Percentiles rank a stretch among this genome's conserved stretches.
These are phyloP conservation scores for Heterobasidion occidentale DNA, from an alignment of 1,284 basidiomycete genomes.

Conservation along the genomic window DNA sequence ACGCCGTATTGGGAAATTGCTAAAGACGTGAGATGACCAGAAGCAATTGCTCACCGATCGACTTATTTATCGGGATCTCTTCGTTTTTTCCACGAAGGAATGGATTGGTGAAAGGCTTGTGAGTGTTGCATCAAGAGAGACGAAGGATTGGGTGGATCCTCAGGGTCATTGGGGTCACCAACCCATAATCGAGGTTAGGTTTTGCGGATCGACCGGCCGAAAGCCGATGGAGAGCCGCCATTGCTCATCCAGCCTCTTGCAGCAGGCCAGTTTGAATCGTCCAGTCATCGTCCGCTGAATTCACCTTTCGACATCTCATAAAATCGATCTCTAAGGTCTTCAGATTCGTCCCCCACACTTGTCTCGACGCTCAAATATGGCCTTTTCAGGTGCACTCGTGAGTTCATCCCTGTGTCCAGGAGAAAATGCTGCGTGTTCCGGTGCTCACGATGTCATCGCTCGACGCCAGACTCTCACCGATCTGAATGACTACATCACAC, in stretches of 20 bases:
- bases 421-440: neutral
- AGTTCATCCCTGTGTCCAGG: neutral
- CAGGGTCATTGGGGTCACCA: neutral
- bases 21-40: too few species aligned
- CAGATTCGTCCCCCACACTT: neutral
- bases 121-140: too few species aligned
- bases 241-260: neutral
- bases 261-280: neutral
- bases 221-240: neutral
- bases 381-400: slow-evolving; percentile 65
- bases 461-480: slow-evolving; percentile 74
- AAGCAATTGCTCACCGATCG: too few species aligned
- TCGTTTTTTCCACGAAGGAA: too few species aligned
- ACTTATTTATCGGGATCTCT: too few species aligned
- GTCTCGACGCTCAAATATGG: slow-evolving; percentile 40
- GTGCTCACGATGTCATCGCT: neutral
- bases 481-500: slow-evolving; percentile 97
- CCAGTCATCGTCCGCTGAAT: neutral
- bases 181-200: neutral
- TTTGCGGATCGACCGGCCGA: neutral
- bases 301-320: neutral
- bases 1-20: too few species aligned
- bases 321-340: neutral
- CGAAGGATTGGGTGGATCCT: too few species aligned
- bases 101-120: too few species aligned